A percentile compares a stretch with the other conserved stretches of the same genome.
These are phyloP conservation scores for Fusarium mundagurra DNA, from an alignment of 2,329 filamentous ascomycete genomes.

Conservation along the genomic window DNA sequence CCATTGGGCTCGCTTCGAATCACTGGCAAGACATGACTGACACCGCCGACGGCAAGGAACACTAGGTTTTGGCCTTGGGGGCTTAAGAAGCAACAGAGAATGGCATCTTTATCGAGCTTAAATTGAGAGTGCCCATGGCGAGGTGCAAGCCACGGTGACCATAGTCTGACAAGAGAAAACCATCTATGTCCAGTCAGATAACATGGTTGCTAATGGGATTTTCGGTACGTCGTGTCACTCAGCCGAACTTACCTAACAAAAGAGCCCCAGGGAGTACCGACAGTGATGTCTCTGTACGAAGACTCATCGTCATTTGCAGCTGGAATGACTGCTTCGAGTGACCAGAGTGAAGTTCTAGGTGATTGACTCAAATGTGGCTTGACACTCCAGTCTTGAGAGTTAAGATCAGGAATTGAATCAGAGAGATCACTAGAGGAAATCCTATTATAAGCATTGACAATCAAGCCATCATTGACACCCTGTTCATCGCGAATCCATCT, in stretches of 20 bases:
- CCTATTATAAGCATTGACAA: constrained; percentile 55
- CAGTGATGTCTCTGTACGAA: constrained; percentile 61
- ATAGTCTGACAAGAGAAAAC: constrained; percentile 83
- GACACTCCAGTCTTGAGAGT: constrained; percentile 62
- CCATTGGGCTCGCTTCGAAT: constrained; percentile 74
- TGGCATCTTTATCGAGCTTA: constrained; percentile 77
- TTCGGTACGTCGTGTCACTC: background rate
- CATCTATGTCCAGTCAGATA: constrained; percentile 60
- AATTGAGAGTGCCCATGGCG: constrained; percentile 78
- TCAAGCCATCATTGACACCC: constrained; percentile 70
- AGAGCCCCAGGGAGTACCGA: constrained; percentile 71
- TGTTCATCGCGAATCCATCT: constrained; percentile 75
- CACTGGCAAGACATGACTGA: constrained; percentile 74
- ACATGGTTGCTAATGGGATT: background rate
- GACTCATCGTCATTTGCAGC: constrained; percentile 68
- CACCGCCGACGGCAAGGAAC: constrained; percentile 79
- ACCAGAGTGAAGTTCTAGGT: constrained; percentile 76
- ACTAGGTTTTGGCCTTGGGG: constrained; percentile 78
- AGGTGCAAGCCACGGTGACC: constrained; percentile 88
- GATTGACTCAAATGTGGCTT: constrained; percentile 70
- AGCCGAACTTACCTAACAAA: constrained; percentile 59
- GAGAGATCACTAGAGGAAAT: constrained; percentile 54
- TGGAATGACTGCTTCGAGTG: constrained; percentile 66
- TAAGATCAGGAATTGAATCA: constrained; percentile 67
- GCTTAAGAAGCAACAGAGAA: constrained; percentile 82